A percentile compares a stretch with the other conserved stretches of the same genome.
These are phyloP conservation scores for Picochlorum sp. DNA, from an alignment of 139 green algal species.

Conservation along the genomic window DNA sequence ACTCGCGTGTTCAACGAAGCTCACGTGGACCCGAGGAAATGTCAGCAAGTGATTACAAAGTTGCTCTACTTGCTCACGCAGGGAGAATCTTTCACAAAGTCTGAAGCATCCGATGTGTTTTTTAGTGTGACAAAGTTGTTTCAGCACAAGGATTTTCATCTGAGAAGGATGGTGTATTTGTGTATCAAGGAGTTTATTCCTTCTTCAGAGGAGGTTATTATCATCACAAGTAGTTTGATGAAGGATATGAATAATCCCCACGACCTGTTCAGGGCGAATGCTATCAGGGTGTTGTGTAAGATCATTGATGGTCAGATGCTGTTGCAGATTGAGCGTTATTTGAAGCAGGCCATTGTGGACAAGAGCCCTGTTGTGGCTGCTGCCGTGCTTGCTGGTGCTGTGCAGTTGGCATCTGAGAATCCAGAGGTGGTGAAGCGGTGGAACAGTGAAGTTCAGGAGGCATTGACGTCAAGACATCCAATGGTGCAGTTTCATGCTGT, in stretches of 20 bases:
- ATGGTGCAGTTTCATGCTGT: constrained; percentile 98
- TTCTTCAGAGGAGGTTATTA: constrained; percentile 92
- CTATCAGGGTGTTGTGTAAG: constrained; percentile 92
- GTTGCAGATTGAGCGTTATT: constrained; percentile 77
- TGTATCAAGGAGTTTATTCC: constrained; percentile 99
- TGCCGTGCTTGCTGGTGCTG: constrained; percentile 73
- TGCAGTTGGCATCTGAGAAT: constrained; percentile 70
- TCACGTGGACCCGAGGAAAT: constrained; percentile 84
- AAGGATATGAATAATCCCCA: constrained; percentile 98
- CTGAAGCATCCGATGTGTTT: constrained; percentile 95
- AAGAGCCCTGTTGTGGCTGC: constrained; percentile 66
- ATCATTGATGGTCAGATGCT: constrained; percentile 91
- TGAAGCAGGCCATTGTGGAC: constrained; percentile 98
- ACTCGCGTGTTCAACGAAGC: constrained; percentile 89
- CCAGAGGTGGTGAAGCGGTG: constrained; percentile 95
- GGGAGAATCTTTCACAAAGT: constrained; percentile 97
- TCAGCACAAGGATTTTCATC: constrained; percentile 88
- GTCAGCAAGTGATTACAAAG: constrained; percentile 99
- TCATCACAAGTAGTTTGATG: constrained; percentile 96
- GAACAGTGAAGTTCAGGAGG: constrained; percentile 93
- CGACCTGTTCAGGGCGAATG: constrained; percentile 93
- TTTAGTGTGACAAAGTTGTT: constrained; percentile 98
- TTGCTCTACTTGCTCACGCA: constrained; percentile 96
- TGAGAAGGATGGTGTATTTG: constrained; percentile 97
- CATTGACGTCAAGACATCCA: constrained; percentile 70